Base-by-base conservation (phyloP, 1,284 basidiomycete species). In the Thelephora terrestris region DNA sequence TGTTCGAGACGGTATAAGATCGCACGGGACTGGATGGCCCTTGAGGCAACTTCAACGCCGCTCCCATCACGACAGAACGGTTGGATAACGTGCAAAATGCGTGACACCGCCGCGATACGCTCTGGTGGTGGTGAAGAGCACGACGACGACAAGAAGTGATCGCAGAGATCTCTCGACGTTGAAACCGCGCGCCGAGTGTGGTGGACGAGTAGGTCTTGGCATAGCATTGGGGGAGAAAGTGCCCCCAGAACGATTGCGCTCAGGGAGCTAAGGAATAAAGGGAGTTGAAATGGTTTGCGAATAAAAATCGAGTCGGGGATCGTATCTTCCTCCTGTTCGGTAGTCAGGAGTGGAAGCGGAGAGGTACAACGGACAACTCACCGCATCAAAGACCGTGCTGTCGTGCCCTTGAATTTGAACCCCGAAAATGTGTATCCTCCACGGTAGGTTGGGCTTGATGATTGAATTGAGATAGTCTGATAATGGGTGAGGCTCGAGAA, bases 131-230 rank as follows among this genome's bases (percentile, higher is more conserved):
- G 59, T 2, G 67, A 65, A 4, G 60, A 52, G 53, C 68, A 74
- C 35, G 60, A 55, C 10, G 70, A 54, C 7, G 69, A 74, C 37
- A 74, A 56, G 51, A 71, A 71, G 52, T 67, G 70, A 45, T 76
- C 62, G 52, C 78, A 74, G n/a, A 68, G 59, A 34, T 62, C 57
- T 25, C 66, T 61, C n/a, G 67, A 54, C 5, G 69, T 55, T 42
- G 70, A 69, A 7, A 69, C 60, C 3, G 69, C 59, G 25, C 63
- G 64, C 25, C 69, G 68, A 27, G 68, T 54, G 39, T 76, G 53
- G 52, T 81, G 75, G 14, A 60, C 57, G 4, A 79, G 62, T 48
- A 78, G 74, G 61, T 71, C 72, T 27, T 72, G 69, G 7, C 66
- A 70, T 32, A 67, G 63, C 14, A 71, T 55, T 1, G 69, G 58